Evolutionary conservation across 768 basidiomycete genomes (phyloP).

Genomic region (Epithele typhae): DNA sequence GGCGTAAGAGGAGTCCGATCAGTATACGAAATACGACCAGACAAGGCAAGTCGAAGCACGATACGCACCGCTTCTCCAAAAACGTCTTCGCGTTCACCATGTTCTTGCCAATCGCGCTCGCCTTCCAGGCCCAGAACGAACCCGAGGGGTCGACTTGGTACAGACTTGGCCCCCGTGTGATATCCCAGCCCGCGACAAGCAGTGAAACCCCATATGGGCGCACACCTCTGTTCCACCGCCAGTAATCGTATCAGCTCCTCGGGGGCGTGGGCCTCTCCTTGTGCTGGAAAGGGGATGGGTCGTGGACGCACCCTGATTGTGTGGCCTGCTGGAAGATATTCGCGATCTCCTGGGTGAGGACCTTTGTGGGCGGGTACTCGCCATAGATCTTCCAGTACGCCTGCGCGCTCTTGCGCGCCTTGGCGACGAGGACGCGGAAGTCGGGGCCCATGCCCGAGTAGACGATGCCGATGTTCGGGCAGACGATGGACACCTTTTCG

Average conservation of each 20-base stretch:
- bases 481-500: conserved; percentile 95
- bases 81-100: conserved; percentile 99
- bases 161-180: conserved; percentile 89
- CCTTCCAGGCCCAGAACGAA: conserved; percentile 99
- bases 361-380: conserved; percentile 95
- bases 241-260: background rate
- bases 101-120: conserved; percentile 99
- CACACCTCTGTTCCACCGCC: conserved; percentile 69
- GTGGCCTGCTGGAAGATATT: conserved; percentile 99
- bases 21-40: too few relatives aligned
- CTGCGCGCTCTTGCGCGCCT: conserved; percentile 96
- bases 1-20: background rate
- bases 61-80: conserved; percentile 93
- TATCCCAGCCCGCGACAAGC: conserved; percentile 95
- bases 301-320: conserved; percentile 83
- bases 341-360: conserved; percentile 95
- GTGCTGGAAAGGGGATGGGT: conserved; percentile 1
- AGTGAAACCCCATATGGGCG: conserved; percentile 98
- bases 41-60: conserved; percentile 2
- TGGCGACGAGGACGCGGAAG: conserved; percentile 89
- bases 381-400: conserved; percentile 99
- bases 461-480: conserved; percentile 98
- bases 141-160: conserved; percentile 99
- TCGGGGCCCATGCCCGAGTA: conserved; percentile 99
- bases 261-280: background rate